Evolutionary conservation across 106 monocot genomes (phyloP).

Genomic region (Apostasia shenzhenica): DNA sequence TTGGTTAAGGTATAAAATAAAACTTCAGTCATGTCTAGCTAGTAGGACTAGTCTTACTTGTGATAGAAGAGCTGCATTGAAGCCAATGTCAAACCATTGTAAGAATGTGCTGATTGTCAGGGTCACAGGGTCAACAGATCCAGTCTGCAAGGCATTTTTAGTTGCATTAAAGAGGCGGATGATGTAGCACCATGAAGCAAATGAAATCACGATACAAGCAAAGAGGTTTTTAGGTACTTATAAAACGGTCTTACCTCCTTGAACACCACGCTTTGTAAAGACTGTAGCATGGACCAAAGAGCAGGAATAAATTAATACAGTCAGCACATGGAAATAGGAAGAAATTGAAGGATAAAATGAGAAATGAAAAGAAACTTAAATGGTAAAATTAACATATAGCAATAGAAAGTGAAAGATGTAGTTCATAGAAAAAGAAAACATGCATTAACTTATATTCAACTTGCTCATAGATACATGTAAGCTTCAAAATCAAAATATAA

Average conservation of each 20-base stretch:
- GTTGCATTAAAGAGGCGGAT: not conserved
- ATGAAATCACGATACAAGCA: not conserved
- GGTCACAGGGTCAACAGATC: conserved; percentile 90
- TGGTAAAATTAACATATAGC: too few species aligned
- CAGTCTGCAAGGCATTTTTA: conserved; percentile 40
- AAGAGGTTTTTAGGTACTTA: not conserved
- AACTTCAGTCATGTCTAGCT: not conserved
- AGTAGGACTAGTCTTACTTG: conserved; percentile 31
- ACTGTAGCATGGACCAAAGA: conserved; percentile 48
- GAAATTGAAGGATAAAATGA: not conserved
- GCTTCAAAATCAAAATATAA: too few species aligned
- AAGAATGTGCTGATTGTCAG: conserved; percentile 84
- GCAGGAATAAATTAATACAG: not conserved
- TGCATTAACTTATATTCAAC: too few species aligned
- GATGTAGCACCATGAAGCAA: not conserved
- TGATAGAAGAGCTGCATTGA: conserved; percentile 78
- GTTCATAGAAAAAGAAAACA: too few species aligned
- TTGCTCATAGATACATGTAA: too few species aligned
- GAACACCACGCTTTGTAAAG: conserved; percentile 92
- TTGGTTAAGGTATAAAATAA: not conserved
- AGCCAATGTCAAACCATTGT: conserved; percentile 90
- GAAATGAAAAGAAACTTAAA: not conserved
- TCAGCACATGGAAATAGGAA: not conserved
- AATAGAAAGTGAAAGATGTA: too few species aligned
- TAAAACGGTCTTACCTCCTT: conserved; percentile 56